Evolutionary conservation across 1,284 basidiomycete genomes (phyloP).

Genomic region (Leccinum solheimii): DNA sequence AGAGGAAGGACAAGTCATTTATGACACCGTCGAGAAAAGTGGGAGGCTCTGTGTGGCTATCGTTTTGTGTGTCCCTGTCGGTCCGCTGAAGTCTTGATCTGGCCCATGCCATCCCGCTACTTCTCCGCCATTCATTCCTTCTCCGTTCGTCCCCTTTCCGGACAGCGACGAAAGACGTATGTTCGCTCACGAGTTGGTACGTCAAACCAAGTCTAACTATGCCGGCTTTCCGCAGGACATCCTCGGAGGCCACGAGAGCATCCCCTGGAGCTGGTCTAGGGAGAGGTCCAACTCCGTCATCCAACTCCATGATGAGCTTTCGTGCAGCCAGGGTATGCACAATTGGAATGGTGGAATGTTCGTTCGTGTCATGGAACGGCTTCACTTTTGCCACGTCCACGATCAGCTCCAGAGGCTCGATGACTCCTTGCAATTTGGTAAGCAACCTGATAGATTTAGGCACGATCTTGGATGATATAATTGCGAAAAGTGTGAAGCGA

Average conservation of each 20-base stretch:
- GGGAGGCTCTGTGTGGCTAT: not conserved
- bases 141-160: slow-evolving; percentile 31
- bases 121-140: slow-evolving; percentile 5
- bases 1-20: slow-evolving; percentile 13
- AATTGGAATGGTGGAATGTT: slow-evolving; percentile 36
- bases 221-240: slow-evolving; percentile 39
- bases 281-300: slow-evolving; percentile 35
- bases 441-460: slow-evolving; percentile 42
- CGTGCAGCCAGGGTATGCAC: slow-evolving; percentile 58
- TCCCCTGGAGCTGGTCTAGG: slow-evolving; percentile 23
- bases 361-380: slow-evolving; percentile 31
- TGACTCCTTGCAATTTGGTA: slow-evolving; percentile 38
- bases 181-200: slow-evolving; percentile 51
- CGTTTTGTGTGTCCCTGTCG: not conserved
- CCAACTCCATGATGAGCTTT: slow-evolving; percentile 49
- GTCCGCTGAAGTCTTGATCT: slow-evolving; percentile 17
- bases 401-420: slow-evolving; percentile 32
- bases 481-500: slow-evolving; percentile 46
- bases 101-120: slow-evolving; percentile 13
- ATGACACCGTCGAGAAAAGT: slow-evolving; percentile 25
- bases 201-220: slow-evolving; percentile 45
- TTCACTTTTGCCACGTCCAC: slow-evolving; percentile 44
- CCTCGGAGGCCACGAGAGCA: slow-evolving; percentile 28
- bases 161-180: slow-evolving; percentile 60
- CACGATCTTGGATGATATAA: slow-evolving; percentile 39